A percentile compares a stretch with the other conserved stretches of the same genome.
These are phyloP conservation scores for Buddleja alternifolia DNA, from an alignment of 257 asterid species.

Conservation along the genomic window DNA sequence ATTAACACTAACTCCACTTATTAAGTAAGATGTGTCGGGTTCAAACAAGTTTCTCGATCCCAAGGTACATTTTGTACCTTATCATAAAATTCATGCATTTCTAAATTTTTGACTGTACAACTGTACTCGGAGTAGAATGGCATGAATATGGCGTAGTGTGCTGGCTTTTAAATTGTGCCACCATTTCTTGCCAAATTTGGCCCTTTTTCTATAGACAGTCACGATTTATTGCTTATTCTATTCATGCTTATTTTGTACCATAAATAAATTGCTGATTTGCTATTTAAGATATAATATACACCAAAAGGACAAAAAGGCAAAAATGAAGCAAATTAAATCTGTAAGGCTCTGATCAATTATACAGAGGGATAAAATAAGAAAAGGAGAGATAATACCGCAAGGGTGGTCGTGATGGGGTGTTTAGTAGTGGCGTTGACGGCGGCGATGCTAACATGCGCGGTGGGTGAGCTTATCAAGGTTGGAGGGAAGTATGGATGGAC, in stretches of 20 bases:
- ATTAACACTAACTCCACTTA: no score
- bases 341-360: neutral
- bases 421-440: conserved; percentile 33
- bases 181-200: conserved; percentile 9
- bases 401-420: conserved; percentile 10
- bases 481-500: conserved; percentile 57
- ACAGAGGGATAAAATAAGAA: neutral
- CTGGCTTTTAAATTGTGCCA: conserved; percentile 4
- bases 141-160: conserved; percentile 18
- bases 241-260: neutral
- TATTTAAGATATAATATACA: neutral
- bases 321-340: neutral
- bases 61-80: neutral
- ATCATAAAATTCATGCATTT: conserved; percentile 36
- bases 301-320: neutral
- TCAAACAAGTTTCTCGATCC: no score
- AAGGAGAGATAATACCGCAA: neutral
- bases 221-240: conserved; percentile 8
- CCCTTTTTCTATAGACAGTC: neutral
- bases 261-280: neutral
- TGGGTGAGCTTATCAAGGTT: conserved; percentile 39
- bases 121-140: neutral
- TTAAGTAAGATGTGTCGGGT: no score
- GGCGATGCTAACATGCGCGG: conserved; percentile 36
- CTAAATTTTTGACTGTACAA: conserved; percentile 30